These are phyloP conservation scores for Ustilago hordei DNA, from an alignment of 1,284 basidiomycete species.

Conservation along the genomic window DNA sequence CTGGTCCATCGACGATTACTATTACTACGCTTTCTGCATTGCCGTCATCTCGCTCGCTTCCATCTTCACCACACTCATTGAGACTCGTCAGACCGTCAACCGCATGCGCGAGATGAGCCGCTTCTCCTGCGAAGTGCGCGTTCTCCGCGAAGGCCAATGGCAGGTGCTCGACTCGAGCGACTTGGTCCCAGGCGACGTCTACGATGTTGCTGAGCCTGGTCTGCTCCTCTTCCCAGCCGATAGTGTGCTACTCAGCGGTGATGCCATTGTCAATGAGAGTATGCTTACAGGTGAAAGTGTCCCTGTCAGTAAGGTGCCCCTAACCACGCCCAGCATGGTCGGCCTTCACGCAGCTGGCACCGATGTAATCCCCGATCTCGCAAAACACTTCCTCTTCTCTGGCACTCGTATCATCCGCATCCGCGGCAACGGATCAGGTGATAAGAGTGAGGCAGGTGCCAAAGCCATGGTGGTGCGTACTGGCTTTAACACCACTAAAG, in stretches of 20 bases:
- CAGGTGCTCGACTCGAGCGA: conserved; percentile 77
- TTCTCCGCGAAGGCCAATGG: conserved; percentile 77
- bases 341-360: conserved; percentile 53
- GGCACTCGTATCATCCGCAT: conserved; percentile 94
- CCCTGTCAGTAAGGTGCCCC: conserved; percentile 86
- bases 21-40: conserved; percentile 98
- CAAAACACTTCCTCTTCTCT: conserved; percentile 89
- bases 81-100: conserved; percentile 86
- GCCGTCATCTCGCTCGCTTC: conserved; percentile 89
- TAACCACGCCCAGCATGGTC: conserved; percentile 66
- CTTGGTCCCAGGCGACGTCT: conserved; percentile 91
- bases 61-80: conserved; percentile 87
- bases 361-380: conserved; percentile 77
- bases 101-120: conserved; percentile 97
- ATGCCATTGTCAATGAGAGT: conserved; percentile 97
- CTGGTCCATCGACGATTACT: conserved; percentile 91
- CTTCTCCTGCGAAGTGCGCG: conserved; percentile 84
- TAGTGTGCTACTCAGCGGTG: conserved; percentile 89
- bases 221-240: conserved; percentile 88
- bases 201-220: conserved; percentile 84
- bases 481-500: conserved; percentile 97
- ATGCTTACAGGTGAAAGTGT: conserved; percentile 98
- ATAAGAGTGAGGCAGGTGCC: conserved; percentile 72
- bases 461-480: conserved; percentile 91
- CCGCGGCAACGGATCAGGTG: conserved; percentile 72